Conservation (phyloP, 2,329 filamentous ascomycete species). For the Neoarthrinium moseri region DNA sequence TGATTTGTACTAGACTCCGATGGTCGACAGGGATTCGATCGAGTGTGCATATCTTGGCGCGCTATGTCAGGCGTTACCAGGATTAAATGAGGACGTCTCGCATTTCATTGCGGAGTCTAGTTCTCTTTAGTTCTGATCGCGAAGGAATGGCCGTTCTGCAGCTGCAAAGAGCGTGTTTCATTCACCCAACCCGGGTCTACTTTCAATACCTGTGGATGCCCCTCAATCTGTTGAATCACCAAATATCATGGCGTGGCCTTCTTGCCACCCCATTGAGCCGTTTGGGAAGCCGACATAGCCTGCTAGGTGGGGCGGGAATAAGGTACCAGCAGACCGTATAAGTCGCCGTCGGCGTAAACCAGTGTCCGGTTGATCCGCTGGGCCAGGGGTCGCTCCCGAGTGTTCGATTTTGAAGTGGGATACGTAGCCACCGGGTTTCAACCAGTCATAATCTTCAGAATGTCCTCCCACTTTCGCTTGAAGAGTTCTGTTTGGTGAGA, state of each 20-base stretch:
- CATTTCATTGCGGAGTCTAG: conserved; percentile 6
- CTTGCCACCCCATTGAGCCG: too few relatives aligned
- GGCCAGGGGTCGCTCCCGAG: not conserved
- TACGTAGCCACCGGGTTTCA: not conserved
- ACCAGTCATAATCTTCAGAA: conserved; percentile 11
- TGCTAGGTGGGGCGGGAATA: too few relatives aligned
- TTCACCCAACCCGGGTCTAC: too few relatives aligned
- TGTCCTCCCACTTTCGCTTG: conserved; percentile 23
- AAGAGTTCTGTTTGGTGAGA: conserved; percentile 20
- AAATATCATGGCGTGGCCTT: too few relatives aligned
- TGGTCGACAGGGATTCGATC: not conserved
- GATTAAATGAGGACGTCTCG: not conserved
- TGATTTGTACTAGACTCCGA: conserved; percentile 4
- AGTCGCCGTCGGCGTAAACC: too few relatives aligned
- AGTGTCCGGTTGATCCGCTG: too few relatives aligned
- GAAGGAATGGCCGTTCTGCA: too few relatives aligned
- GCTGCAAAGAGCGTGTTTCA: too few relatives aligned
- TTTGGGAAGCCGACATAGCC: too few relatives aligned
- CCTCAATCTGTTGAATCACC: too few relatives aligned
- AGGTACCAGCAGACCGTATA: too few relatives aligned
- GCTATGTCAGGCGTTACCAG: not conserved
- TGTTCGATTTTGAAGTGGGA: not conserved
- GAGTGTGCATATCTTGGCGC: not conserved
- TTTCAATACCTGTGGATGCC: too few relatives aligned
- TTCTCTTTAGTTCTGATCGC: conserved; percentile 9